Evolutionary conservation across 768 basidiomycete genomes (phyloP), one percentile per base, ranked within the genome.

Genomic region (Mycena maculata): DNA sequence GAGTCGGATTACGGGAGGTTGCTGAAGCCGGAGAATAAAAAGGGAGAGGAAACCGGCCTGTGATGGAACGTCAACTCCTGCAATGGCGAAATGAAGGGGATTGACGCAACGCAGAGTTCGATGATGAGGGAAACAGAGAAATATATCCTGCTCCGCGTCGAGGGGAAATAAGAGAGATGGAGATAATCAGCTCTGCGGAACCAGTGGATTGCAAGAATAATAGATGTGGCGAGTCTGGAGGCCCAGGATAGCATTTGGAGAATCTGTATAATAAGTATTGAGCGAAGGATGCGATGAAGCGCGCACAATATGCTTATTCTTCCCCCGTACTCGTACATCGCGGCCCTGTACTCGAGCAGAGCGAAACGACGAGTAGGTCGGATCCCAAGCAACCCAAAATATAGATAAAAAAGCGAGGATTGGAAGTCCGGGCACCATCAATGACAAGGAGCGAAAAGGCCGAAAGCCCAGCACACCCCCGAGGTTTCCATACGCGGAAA

Each of bases 351-450:
- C 80, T 71, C 87, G 85, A 15, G 90, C 88, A 69, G 80, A 84
- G 69, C 84, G 84, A 59, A 87, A 80, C 12, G 85, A 81, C 25
- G 85, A 78, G 76, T 94, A 95, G 22, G 92, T 92, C 15, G 94
- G 95, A 74, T 97, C 90, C 95, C 95, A 97, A 2, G 85, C 88
- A 0, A 89, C 88, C 91, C 95, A 96, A 8, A 91, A 73, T 18
- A 95, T 73, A 22, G 94, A 94, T 18, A 87, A 13, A 1, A 89
- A 47, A 30, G 82, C 78, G 22, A 92, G 47, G 4, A 82, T 30
- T 3, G 92, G 89, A 55, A 91, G 79, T 6, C 75, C 67, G 12
- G 85, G 85, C 54, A 77, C 72, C 41, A 80, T 48, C 36, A 75
- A 73, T 10, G 70, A 63, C 13, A 81, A 69, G 13, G 63, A 71